Evolutionary conservation across 176 grass and related monocot species (phyloP).

Genomic region (Calamus simplicifolius): DNA sequence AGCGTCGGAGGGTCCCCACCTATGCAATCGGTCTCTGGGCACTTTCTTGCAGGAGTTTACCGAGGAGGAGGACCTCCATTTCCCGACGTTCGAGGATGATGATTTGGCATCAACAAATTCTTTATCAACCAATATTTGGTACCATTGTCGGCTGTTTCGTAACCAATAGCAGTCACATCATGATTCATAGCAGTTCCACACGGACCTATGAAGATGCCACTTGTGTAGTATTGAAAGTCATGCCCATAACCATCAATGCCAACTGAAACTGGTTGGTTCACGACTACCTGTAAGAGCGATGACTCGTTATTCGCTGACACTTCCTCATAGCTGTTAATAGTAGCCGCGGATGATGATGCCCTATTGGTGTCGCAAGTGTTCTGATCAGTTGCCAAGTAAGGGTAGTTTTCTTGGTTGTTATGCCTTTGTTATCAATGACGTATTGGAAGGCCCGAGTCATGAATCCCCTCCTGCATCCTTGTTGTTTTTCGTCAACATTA

Average conservation of each 20-base stretch:
- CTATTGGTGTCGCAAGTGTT: constrained; percentile 29
- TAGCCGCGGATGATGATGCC: constrained; percentile 20
- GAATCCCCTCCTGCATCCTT: constrained; percentile 47
- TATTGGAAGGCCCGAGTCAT: constrained; percentile 37
- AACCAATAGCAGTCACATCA: constrained; percentile 52
- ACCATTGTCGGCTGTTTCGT: constrained; percentile 15
- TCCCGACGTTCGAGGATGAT: no score
- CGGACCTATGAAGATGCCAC: constrained; percentile 51
- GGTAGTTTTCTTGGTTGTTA: constrained; percentile 45
- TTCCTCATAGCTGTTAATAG: constrained; percentile 28
- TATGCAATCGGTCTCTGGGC: no score
- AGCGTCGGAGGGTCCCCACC: no score
- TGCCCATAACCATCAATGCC: constrained; percentile 32
- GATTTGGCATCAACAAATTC: no score
- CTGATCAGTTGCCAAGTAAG: constrained; percentile 26
- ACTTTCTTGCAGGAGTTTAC: no score
- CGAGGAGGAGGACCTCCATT: no score
- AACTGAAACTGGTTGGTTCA: constrained; percentile 42
- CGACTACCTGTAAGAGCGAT: constrained; percentile 29
- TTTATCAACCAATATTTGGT: constrained; percentile 58
- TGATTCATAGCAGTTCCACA: constrained; percentile 48
- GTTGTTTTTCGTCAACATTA: constrained; percentile 9
- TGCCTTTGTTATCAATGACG: constrained; percentile 33
- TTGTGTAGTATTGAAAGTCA: constrained; percentile 44
- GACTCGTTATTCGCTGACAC: constrained; percentile 45